Conservation (phyloP, 2,329 filamentous ascomycete species). For the Westerdykella aurantiaca region DNA sequence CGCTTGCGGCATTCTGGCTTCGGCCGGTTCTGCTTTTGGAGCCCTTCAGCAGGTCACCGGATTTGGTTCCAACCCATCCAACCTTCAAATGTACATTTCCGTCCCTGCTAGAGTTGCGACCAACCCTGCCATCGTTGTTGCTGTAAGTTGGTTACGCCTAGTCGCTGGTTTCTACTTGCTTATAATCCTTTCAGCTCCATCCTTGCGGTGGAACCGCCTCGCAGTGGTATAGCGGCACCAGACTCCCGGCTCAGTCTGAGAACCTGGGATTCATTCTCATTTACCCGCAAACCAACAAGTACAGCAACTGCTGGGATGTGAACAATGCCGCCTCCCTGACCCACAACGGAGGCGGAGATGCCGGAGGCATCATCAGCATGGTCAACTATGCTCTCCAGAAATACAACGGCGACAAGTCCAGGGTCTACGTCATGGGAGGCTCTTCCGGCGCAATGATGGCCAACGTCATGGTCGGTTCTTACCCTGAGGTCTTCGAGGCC, state of each 20-base stretch:
- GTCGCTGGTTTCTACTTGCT: background rate
- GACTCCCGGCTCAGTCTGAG: slow-evolving; percentile 23
- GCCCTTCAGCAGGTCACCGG: slow-evolving; percentile 33
- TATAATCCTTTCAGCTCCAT: slow-evolving; percentile 17
- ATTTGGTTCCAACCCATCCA: slow-evolving; percentile 45
- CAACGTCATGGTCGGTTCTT: slow-evolving; percentile 15
- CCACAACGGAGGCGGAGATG: slow-evolving; percentile 53
- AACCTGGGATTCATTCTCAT: slow-evolving; percentile 55
- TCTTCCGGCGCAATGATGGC: slow-evolving; percentile 27
- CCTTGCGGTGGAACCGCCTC: slow-evolving; percentile 36
- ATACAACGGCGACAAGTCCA: slow-evolving; percentile 48
- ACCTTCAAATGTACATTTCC: slow-evolving; percentile 50
- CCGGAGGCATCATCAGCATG: slow-evolving; percentile 54
- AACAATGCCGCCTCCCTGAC: slow-evolving; percentile 49
- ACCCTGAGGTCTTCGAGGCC: slow-evolving; percentile 25
- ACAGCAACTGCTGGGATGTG: slow-evolving; percentile 54
- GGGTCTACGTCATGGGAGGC: slow-evolving; percentile 49
- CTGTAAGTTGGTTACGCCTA: slow-evolving; percentile 40
- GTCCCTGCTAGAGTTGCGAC: slow-evolving; percentile 40
- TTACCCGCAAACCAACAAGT: slow-evolving; percentile 49
- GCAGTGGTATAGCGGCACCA: slow-evolving; percentile 13
- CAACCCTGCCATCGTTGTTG: slow-evolving; percentile 50
- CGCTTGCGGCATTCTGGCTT: too few species aligned
- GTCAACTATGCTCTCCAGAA: slow-evolving; percentile 48
- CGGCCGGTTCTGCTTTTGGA: slow-evolving; percentile 2